phyloP scores from a whole-genome alignment of 108 stramenopile genomes.

The Cyclotella sp. region DNA sequence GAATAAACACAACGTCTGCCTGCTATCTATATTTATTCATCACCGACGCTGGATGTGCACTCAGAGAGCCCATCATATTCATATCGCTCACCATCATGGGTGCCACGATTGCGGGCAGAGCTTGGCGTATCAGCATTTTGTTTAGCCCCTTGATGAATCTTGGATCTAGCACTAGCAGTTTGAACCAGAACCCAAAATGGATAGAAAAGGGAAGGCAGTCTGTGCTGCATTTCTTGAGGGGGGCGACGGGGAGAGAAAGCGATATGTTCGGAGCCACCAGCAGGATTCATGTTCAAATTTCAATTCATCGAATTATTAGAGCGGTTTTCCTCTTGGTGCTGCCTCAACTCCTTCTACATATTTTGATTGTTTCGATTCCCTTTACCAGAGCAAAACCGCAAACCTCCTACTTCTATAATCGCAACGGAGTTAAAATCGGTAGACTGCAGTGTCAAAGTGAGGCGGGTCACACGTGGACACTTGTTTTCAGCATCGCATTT shows the following conservation, averaged over 20 bases:
- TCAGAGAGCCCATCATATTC: conserved; percentile 39
- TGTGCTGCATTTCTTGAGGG: conserved; percentile 4
- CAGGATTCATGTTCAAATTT: conserved; percentile 23
- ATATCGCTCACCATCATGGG: conserved; percentile 37
- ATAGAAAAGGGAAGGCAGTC: conserved; percentile 17
- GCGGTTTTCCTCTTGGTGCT: conserved; percentile 1
- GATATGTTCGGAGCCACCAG: not conserved
- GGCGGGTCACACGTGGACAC: conserved; percentile 12
- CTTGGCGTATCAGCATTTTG: conserved; percentile 37
- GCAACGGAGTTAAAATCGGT: not conserved
- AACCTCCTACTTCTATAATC: conserved; percentile 19
- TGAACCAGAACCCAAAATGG: not conserved
- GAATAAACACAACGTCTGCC: conserved; percentile 13
- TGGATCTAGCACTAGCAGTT: not conserved
- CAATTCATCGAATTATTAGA: conserved; percentile 17
- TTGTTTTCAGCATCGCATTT: conserved; percentile 21
- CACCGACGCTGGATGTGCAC: conserved; percentile 22
- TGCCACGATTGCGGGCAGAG: conserved; percentile 35
- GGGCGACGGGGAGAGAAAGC: not conserved
- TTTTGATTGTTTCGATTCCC: conserved; percentile 27
- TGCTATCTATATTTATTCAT: conserved; percentile 38
- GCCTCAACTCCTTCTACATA: conserved; percentile 30
- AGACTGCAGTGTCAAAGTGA: conserved; percentile 23
- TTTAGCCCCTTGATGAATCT: conserved; percentile 11
- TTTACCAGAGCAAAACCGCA: conserved; percentile 4